Base-by-base conservation (phyloP, 129 eudicot species). In the Arctium lappa region DNA sequence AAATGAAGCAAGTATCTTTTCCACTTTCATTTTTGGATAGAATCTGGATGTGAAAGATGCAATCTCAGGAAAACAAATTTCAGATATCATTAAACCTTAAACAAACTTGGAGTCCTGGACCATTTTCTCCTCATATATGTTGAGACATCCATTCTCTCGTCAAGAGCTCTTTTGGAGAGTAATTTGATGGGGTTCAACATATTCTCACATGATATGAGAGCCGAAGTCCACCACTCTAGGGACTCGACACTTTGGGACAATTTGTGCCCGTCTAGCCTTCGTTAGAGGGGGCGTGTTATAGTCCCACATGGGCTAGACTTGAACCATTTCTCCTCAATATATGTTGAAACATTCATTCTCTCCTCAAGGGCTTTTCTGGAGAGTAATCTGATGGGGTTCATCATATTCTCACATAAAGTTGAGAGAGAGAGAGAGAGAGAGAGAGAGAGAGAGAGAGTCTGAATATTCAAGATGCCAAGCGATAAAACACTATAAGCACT, bases 11-110 rank as follows among this genome's bases (percentile, higher is more conserved):
- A 84, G 81, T 72, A 87, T 73, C 50, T 68, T 46, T 69, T 81
- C 84, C 70, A 87, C 79, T 72, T 84, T 74, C 88, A 84, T 66
- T 46, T 30, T 77, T 77, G 90, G 90, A 74, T 85, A 87, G 85
- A 81, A 87, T 81, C 90, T 87, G 86, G 48, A 84, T 73, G 53
- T 29, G 78, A 78, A 80, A 73, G 32, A 62, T 22, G 70, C 44
- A 72, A 77, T 12, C 63, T 38, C 32, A n/a, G n/a, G 44, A 46
- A 62, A 74, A 62, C 16, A 40, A 73, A 30, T 34, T 60, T 73
- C 18, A n/a, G 76, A 18, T 69, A n/a, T 70, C 68, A 60, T 60
- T 60, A 60, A 80, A 70, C 77, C 10, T 50, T n/a, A 46, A 79
- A 69, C 34, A 13, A 60, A 72, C 30, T 53, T 13, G 65, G 60